Percentiles rank a stretch among this genome's conserved stretches.
Conservation (phyloP, 352 stramenopile genomes). For the Aphanomyces euteiches region DNA sequence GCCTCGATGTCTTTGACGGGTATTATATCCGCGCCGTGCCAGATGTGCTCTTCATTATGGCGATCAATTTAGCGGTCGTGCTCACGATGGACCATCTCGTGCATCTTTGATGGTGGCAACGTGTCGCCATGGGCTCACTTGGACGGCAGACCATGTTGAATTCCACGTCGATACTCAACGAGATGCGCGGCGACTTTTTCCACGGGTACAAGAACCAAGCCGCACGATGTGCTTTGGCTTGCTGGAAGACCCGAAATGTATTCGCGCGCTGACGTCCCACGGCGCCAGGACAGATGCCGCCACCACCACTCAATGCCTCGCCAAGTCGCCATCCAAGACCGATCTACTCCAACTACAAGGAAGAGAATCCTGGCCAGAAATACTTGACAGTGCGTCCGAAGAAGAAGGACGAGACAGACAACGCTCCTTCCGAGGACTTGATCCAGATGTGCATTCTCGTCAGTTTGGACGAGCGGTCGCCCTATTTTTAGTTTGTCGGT, state of each 20-base stretch:
- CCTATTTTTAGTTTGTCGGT: too few species aligned
- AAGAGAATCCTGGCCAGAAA: background rate
- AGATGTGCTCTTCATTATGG: background rate
- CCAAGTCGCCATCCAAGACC: background rate
- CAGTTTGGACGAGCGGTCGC: too few species aligned
- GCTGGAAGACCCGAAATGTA: background rate
- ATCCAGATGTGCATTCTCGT: conserved; percentile 16
- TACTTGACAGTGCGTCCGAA: too few species aligned
- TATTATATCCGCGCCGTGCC: background rate
- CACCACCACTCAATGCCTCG: background rate
- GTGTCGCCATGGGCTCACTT: conserved; percentile 4
- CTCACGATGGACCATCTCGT: background rate
- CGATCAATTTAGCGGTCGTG: conserved; percentile 11
- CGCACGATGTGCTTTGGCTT: conserved; percentile 23
- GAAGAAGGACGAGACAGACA: background rate
- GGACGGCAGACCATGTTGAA: conserved; percentile 26
- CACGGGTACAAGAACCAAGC: conserved; percentile 1
- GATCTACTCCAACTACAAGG: background rate
- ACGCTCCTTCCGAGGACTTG: background rate
- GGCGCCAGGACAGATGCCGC: background rate
- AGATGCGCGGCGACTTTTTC: background rate
- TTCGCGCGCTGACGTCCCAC: conserved; percentile 9
- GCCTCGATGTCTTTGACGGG: conserved; percentile 16
- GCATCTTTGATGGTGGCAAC: background rate
- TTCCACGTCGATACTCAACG: conserved; percentile 21